phyloP scores from a whole-genome alignment of 2,329 filamentous ascomycete species.

The Coniochaeta hoffmannii region DNA sequence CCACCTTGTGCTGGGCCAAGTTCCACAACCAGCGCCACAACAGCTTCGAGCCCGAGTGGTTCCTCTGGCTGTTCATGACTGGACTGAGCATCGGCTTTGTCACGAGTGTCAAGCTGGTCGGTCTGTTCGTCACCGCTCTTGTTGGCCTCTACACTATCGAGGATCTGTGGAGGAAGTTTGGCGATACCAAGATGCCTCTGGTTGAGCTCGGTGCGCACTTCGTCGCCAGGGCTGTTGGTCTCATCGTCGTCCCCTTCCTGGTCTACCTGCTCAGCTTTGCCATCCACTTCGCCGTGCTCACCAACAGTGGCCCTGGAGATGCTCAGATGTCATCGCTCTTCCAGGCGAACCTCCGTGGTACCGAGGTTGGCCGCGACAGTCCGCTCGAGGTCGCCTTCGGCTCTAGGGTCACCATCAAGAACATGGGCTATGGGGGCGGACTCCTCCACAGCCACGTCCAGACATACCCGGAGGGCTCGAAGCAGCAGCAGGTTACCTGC shows the following conservation, averaged over 20 bases:
- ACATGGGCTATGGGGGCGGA: conserved; percentile 98
- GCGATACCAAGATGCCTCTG: conserved; percentile 83
- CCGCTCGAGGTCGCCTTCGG: conserved; percentile 87
- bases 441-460: conserved; percentile 94
- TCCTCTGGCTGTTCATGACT: conserved; percentile 86
- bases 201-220: conserved; percentile 68
- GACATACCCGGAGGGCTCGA: conserved; percentile 88
- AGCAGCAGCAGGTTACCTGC: conserved; percentile 95
- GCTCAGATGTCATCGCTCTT: conserved; percentile 99
- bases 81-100: conserved; percentile 96
- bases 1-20: conserved; percentile 92
- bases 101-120: conserved; percentile 97
- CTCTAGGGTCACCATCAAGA: conserved; percentile 89
- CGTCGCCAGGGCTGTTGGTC: conserved; percentile 68
- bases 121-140: conserved; percentile 88
- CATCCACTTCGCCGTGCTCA: conserved; percentile 86
- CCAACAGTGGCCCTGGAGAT: conserved; percentile 90
- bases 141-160: conserved; percentile 94
- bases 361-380: conserved; percentile 88
- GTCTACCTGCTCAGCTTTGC: conserved; percentile 97
- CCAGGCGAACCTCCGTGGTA: conserved; percentile 91
- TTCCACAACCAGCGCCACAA: conserved; percentile 84
- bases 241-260: conserved; percentile 81
- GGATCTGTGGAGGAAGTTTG: conserved; percentile 97
- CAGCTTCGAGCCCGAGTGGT: conserved; percentile 89